Evolutionary conservation across 805 yeast genomes (phyloP).

Genomic region (Wickerhamomyces sydowiorum): DNA sequence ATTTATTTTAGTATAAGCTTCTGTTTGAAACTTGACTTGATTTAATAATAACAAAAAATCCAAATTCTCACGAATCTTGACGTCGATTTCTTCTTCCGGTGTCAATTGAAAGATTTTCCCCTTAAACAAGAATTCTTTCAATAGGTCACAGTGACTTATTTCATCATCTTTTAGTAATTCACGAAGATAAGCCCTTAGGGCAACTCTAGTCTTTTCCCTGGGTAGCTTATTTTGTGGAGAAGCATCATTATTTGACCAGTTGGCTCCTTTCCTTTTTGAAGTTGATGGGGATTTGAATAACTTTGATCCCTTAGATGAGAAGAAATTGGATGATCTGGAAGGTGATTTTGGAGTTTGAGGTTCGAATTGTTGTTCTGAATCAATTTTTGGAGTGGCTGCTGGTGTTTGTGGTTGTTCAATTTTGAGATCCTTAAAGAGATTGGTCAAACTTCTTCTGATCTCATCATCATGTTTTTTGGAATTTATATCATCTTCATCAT

Average conservation of each 20-base stretch:
- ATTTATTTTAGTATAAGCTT: constrained; percentile 53
- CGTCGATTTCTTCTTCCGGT: constrained; percentile 46
- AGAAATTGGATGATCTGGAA: constrained; percentile 2
- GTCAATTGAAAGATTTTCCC: constrained; percentile 33
- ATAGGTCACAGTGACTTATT: constrained; percentile 44
- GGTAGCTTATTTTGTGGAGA: constrained; percentile 32
- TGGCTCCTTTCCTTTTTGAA: background rate
- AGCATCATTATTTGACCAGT: background rate
- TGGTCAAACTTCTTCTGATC: constrained; percentile 12
- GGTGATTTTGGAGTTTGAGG: constrained; percentile 6
- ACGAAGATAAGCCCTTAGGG: constrained; percentile 69
- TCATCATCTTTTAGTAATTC: constrained; percentile 47
- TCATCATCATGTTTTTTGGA: constrained; percentile 16
- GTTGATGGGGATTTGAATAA: background rate
- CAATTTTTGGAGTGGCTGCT: constrained; percentile 1
- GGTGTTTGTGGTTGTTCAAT: constrained; percentile 3
- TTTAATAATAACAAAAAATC: constrained; percentile 58
- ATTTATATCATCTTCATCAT: constrained; percentile 8
- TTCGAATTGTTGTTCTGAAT: constrained; percentile 2
- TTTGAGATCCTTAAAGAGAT: constrained; percentile 14
- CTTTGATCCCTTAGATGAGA: constrained; percentile 1
- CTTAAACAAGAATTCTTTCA: constrained; percentile 48
- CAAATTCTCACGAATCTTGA: constrained; percentile 47
- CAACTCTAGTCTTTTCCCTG: constrained; percentile 72
- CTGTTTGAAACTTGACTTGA: constrained; percentile 68